Conservation (phyloP, 2,329 filamentous ascomycete species). For the Paecilomyces niveus region DNA sequence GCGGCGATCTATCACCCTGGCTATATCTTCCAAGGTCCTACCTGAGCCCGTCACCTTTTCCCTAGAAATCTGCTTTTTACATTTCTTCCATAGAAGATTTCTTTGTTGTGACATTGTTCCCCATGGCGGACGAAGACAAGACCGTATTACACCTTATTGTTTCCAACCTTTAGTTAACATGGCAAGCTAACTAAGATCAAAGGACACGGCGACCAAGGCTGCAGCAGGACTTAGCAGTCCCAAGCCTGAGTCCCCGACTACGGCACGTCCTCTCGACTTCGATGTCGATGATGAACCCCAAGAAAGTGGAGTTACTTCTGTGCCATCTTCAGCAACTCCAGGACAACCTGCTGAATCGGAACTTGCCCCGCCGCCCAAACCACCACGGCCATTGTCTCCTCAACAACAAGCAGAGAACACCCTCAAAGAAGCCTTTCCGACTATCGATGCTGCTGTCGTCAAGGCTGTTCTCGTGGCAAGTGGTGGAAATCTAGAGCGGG, state of each 20-base stretch:
- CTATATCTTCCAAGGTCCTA: not conserved
- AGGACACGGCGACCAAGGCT: conserved; percentile 31
- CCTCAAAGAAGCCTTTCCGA: conserved; percentile 87
- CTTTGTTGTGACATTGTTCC: not conserved
- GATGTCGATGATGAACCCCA: conserved; percentile 53
- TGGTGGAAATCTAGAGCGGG: conserved; percentile 78
- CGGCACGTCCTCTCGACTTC: conserved; percentile 50
- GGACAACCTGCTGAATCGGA: conserved; percentile 21
- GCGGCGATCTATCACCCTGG: not conserved
- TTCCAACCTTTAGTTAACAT: conserved; percentile 5
- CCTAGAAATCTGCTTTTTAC: not conserved
- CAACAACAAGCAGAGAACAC: conserved; percentile 80
- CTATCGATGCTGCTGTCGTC: conserved; percentile 70
- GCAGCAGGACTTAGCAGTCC: conserved; percentile 22
- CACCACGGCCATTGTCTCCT: conserved; percentile 73
- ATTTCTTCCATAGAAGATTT: not conserved
- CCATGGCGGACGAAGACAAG: conserved; percentile 33
- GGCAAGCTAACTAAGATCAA: conserved; percentile 14
- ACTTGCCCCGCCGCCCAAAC: conserved; percentile 61
- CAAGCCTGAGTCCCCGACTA: conserved; percentile 47
- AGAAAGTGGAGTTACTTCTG: conserved; percentile 28
- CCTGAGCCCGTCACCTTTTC: not conserved
- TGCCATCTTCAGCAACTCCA: conserved; percentile 15
- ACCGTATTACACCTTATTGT: conserved; percentile 16
- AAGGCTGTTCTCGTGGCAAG: conserved; percentile 85